Percentiles rank a stretch among this genome's conserved stretches.
Conservation (phyloP, 2,329 filamentous ascomycete species). For the Venturia oleaginea region DNA sequence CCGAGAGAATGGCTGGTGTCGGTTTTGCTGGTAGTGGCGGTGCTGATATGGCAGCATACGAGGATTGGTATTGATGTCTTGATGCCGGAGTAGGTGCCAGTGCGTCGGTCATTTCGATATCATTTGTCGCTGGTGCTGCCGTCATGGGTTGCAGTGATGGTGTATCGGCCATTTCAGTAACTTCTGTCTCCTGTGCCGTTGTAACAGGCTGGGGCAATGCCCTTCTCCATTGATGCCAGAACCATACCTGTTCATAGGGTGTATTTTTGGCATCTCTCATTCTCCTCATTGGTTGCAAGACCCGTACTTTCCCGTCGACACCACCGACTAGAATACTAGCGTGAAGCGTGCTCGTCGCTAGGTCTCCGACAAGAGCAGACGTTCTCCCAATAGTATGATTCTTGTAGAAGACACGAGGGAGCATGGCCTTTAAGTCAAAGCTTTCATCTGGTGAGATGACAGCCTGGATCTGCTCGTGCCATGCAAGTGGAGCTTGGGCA, state of each 20-base stretch:
- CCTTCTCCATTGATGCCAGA: constrained; percentile 46
- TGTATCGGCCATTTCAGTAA: not conserved
- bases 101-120: not conserved
- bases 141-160: not conserved
- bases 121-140: not conserved
- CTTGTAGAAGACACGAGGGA: constrained; percentile 44
- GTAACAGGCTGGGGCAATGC: not conserved
- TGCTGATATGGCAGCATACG: not conserved
- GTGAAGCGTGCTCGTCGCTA: constrained; percentile 44
- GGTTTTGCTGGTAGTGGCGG: not conserved
- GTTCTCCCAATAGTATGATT: constrained; percentile 30
- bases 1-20: not conserved
- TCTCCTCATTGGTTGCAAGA: constrained; percentile 43
- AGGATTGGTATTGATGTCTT: not conserved
- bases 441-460: constrained; percentile 48
- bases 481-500: constrained; percentile 40
- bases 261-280: constrained; percentile 41
- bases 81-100: not conserved
- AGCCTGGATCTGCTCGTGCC: constrained; percentile 46
- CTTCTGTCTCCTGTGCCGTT: not conserved
- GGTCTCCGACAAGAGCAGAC: constrained; percentile 30
- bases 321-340: constrained; percentile 45
- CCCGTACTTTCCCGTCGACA: constrained; percentile 42
- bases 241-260: constrained; percentile 48
- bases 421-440: constrained; percentile 39